Conservation (phyloP, 2,329 filamentous ascomycete species). For the Fusarium sp. region DNA sequence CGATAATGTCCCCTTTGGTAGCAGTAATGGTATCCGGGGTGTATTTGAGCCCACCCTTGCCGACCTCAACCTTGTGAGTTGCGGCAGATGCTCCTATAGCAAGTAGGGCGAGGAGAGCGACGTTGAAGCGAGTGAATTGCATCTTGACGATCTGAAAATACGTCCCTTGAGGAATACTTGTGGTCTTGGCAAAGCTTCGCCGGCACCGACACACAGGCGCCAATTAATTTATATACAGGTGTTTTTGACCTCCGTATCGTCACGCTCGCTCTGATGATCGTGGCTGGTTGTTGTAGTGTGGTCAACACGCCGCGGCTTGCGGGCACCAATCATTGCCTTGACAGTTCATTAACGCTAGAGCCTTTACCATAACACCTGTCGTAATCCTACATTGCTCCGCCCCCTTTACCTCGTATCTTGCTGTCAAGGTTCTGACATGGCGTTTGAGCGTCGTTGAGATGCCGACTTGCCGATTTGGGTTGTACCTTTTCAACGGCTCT, state of each 20-base stretch:
- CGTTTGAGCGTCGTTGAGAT: not conserved
- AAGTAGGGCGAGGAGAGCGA: not conserved
- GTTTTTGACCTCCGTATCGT: not conserved
- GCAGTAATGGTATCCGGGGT: conserved; percentile 51
- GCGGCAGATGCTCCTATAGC: not conserved
- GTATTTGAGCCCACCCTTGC: not conserved
- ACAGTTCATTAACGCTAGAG: not conserved
- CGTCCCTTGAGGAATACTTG: not conserved
- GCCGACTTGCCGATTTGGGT: not conserved
- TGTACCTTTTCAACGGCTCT: not conserved
- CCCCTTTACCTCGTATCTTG: not conserved
- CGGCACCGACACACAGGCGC: not conserved
- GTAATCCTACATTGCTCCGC: not conserved
- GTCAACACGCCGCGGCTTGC: not conserved
- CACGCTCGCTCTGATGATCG: not conserved
- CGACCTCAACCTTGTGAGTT: not conserved
- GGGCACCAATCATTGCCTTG: not conserved
- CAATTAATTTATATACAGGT: not conserved
- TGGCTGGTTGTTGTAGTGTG: not conserved
- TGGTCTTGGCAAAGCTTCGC: not conserved
- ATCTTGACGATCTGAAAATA: not conserved
- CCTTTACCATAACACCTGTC: not conserved
- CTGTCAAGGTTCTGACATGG: not conserved
- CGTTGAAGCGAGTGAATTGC: not conserved
- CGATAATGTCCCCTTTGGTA: conserved; percentile 60